Percentiles rank a stretch among this genome's conserved stretches.
phyloP scores from a whole-genome alignment of 768 basidiomycete genomes.

The Mycena vulgaris region DNA sequence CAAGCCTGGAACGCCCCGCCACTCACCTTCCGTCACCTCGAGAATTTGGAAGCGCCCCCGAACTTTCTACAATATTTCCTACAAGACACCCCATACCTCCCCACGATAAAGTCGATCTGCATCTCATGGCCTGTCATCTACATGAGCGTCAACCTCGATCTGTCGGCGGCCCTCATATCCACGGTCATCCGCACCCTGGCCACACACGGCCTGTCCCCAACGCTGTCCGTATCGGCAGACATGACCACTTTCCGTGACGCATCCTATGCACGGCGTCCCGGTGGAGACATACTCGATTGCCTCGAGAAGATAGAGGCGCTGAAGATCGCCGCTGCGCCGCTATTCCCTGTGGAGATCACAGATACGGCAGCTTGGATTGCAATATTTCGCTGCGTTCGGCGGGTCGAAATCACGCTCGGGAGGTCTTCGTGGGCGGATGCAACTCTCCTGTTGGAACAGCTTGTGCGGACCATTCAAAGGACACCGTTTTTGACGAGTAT shows the following conservation, averaged over 20 bases:
- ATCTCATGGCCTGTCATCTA: too few species aligned
- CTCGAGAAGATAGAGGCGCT: background rate
- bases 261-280: background rate
- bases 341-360: background rate
- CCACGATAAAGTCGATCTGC: too few species aligned
- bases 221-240: background rate
- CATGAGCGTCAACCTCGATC: too few species aligned
- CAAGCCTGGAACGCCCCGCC: too few species aligned
- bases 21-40: too few species aligned
- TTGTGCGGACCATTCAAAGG: background rate
- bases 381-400: background rate
- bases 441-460: background rate
- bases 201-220: background rate
- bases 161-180: background rate
- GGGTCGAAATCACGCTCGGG: background rate
- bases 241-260: background rate
- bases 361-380: slow-evolving; percentile 1
- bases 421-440: background rate
- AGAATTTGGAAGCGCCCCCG: too few species aligned
- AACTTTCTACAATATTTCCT: too few species aligned
- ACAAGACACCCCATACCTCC: too few species aligned
- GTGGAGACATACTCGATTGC: background rate
- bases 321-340: background rate
- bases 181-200: background rate
- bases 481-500: background rate